These are phyloP conservation scores for Calonectria pseudoturangicola DNA, from an alignment of 2,329 filamentous ascomycete species.

Conservation along the genomic window DNA sequence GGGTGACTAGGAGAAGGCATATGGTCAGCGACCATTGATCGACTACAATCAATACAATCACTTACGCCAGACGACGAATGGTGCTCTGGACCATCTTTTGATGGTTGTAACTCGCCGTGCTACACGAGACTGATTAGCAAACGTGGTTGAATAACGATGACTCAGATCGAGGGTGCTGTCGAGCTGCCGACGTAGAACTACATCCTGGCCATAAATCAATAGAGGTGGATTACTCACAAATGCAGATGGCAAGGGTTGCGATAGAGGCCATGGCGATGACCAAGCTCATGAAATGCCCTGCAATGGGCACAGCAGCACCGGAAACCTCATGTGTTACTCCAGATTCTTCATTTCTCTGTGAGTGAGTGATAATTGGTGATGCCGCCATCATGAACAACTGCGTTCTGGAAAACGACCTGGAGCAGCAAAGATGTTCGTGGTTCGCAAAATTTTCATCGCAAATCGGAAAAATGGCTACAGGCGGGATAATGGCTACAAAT, in stretches of 20 bases:
- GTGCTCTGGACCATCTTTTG: conserved; percentile 63
- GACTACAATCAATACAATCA: conserved; percentile 23
- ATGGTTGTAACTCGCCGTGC: conserved; percentile 61
- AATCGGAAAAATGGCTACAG: not conserved
- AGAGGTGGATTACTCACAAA: conserved; percentile 56
- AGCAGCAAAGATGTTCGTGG: not conserved
- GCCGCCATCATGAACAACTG: not conserved
- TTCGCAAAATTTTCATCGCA: not conserved
- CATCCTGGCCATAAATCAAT: too few relatives aligned
- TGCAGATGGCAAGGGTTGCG: conserved; percentile 60
- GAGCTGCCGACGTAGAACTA: too few relatives aligned
- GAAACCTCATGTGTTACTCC: conserved; percentile 17
- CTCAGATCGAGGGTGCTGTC: not conserved
- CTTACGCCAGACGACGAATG: conserved; percentile 66
- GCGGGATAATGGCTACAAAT: not conserved
- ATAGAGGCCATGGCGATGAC: conserved; percentile 59
- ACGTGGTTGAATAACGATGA: too few relatives aligned
- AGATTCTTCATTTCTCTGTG: not conserved
- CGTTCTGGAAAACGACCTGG: too few relatives aligned
- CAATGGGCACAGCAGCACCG: conserved; percentile 55
- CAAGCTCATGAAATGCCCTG: conserved; percentile 60
- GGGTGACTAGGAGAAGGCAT: conserved; percentile 67
- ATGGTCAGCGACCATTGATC: too few relatives aligned
- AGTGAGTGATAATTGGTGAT: too few relatives aligned
- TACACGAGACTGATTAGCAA: conserved; percentile 45